A percentile compares a stretch with the other conserved stretches of the same genome.
Evolutionary conservation across 129 eudicot genomes (phyloP).

Genomic region (Scalesia atractyloides): DNA sequence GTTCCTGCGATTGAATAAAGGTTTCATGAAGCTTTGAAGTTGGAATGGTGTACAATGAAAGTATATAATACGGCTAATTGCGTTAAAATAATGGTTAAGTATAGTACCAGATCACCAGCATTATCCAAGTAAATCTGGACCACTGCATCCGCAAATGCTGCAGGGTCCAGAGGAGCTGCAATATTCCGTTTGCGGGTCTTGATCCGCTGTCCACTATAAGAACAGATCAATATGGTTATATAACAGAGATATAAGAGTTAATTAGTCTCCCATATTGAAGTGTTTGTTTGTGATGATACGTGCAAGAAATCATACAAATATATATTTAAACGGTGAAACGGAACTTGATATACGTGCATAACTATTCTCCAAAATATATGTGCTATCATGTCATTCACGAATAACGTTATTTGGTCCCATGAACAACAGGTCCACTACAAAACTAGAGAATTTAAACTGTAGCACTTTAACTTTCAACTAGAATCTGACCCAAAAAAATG

Average conservation of each 20-base stretch:
- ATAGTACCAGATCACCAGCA: conserved; percentile 99
- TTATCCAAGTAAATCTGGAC: conserved; percentile 99
- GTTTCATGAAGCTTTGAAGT: neutral
- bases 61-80: neutral
- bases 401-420: neutral
- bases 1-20: conserved; percentile 59
- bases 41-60: neutral
- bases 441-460: neutral
- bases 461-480: conserved; percentile 8
- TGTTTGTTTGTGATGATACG: neutral
- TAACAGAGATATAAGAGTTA: neutral
- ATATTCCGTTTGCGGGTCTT: conserved; percentile 99
- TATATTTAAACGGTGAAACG: neutral
- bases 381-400: neutral
- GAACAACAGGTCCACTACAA: conserved; percentile 1
- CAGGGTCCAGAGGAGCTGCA: conserved; percentile 99
- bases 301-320: neutral
- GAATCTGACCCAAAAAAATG: neutral
- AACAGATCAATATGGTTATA: conserved; percentile 14
- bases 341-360: neutral
- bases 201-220: conserved; percentile 99
- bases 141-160: conserved; percentile 99
- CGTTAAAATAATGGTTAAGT: neutral
- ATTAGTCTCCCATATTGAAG: neutral
- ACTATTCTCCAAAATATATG: neutral